These are phyloP conservation scores for Lasiodiplodia sp. DNA, from an alignment of 2,329 filamentous ascomycete species.

Conservation along the genomic window DNA sequence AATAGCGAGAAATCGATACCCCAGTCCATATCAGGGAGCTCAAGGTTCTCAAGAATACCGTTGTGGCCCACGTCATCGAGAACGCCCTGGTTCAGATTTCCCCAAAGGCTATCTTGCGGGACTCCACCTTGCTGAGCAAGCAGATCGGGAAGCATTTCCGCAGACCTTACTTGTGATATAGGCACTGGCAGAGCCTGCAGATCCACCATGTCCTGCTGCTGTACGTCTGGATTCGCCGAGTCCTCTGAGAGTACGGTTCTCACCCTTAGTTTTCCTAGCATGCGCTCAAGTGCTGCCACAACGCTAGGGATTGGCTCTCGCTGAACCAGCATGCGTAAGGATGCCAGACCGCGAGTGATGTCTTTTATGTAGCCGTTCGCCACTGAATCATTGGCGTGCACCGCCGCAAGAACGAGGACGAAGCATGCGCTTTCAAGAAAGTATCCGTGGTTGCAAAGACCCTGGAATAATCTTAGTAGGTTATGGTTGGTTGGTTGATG, in stretches of 20 bases:
- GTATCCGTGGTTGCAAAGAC: slow-evolving; percentile 18
- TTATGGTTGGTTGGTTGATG: no score
- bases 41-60: not conserved
- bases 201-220: no score
- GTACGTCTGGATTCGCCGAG: not conserved
- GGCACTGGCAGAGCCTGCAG: not conserved
- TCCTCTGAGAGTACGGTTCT: not conserved
- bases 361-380: not conserved
- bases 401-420: not conserved
- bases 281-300: slow-evolving; percentile 4
- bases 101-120: not conserved
- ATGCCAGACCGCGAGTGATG: not conserved
- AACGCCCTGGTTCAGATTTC: not conserved
- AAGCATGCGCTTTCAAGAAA: slow-evolving; percentile 23
- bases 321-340: not conserved
- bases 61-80: not conserved
- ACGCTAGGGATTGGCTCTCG: slow-evolving; percentile 22
- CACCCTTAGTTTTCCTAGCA: not conserved
- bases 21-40: slow-evolving; percentile 12
- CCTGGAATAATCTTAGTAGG: not conserved
- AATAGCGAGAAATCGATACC: slow-evolving; percentile 1
- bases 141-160: not conserved
- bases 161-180: not conserved
- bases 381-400: not conserved
- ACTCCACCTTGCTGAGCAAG: not conserved